These are phyloP conservation scores for Sugiyamaella qingdaonensis DNA, from an alignment of 805 yeast genomes.

Conservation along the genomic window DNA sequence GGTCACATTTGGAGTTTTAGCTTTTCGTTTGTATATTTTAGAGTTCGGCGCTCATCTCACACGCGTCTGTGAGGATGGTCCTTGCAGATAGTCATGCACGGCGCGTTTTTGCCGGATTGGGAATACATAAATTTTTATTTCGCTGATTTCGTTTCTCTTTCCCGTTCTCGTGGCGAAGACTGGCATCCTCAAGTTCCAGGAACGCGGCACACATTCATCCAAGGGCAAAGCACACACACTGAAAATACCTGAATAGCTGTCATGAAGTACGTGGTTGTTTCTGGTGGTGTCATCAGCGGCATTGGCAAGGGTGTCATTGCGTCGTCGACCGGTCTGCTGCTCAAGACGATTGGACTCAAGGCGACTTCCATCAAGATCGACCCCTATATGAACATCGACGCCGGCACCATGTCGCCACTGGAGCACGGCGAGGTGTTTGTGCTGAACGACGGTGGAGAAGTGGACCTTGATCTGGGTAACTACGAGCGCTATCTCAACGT, in stretches of 20 bases:
- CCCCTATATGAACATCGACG: constrained; percentile 98
- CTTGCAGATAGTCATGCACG: too few relatives aligned
- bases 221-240: background rate
- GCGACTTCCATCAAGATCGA: constrained; percentile 98
- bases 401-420: constrained; percentile 99
- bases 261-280: constrained; percentile 98
- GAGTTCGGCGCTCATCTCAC: too few relatives aligned
- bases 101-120: too few relatives aligned
- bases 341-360: constrained; percentile 89
- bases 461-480: constrained; percentile 95
- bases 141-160: background rate
- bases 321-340: constrained; percentile 90
- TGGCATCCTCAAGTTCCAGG: background rate
- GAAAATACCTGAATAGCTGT: background rate
- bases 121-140: too few relatives aligned
- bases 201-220: background rate
- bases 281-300: constrained; percentile 99
- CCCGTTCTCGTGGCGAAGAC: constrained; percentile 2
- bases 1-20: too few relatives aligned
- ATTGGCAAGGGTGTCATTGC: constrained; percentile 98
- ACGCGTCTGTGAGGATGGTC: too few relatives aligned
- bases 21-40: too few relatives aligned
- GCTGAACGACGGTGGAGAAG: constrained; percentile 98
- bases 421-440: constrained; percentile 99
- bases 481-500: constrained; percentile 95